Evolutionary conservation across 2,329 filamentous ascomycete species (phyloP), one percentile per base, ranked within the genome.

Genomic region (Colletotrichum cereale): DNA sequence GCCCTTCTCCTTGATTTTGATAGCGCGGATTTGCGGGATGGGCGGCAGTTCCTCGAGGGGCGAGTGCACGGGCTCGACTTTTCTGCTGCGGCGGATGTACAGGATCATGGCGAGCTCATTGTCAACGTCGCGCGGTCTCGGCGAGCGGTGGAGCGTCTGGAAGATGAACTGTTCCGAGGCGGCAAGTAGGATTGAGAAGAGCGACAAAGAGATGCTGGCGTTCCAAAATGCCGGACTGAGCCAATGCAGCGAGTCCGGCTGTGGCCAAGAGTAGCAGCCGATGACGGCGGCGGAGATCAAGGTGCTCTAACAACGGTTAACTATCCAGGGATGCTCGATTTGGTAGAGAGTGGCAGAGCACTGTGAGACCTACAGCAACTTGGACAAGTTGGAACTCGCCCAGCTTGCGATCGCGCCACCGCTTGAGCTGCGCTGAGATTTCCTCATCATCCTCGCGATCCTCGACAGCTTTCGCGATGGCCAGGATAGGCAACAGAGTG

Each of bases 91-190:
- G 16, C 61, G 66, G 61, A 72, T 73, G 34, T 68, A 72, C 7
- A 73, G 48, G 24, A 76, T 73, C 75, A 75, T 76, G 34, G 73
- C 67, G 47, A 75, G 62, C 18, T 69, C 71, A 8, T 71, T 71
- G 47, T 69, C 63, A 34, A 73, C 52, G 24, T 67, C 67, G 29
- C 56, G 66, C n/a, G 64, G 57, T 52, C 56, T 66, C 36, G 74
- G 64, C 4, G 66, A 72, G 29, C 73, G 65, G 50, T 75, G 73
- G n/a, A 76, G 67, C 10, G 74, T 73, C 21, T 68, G 71, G 60
- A 77, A 78, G n/a, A 78, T 75, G 69, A 76, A 78, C 26, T 75
- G 73, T 64, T 77, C 69, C 2, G 76, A 77, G 2, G 76, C 76
- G 2, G 77, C 77, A n/a, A 78, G 75, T 11, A 77, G 72, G 34